A percentile compares a stretch with the other conserved stretches of the same genome.
phyloP scores from a whole-genome alignment of 345 rosid genomes.

The Bruguiera gymnorhiza region DNA sequence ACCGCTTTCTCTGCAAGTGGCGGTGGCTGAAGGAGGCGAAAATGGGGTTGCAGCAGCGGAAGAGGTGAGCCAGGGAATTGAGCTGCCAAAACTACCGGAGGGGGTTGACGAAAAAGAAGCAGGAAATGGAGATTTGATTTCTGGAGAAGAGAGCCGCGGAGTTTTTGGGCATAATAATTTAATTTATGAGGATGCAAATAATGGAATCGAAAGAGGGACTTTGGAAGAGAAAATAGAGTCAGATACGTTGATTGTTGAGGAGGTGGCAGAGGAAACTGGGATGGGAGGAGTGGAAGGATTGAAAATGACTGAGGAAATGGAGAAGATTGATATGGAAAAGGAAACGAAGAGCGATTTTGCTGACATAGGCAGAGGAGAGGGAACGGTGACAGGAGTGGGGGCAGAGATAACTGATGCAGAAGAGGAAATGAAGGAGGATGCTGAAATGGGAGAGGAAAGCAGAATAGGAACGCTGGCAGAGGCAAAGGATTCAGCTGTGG shows the following conservation, averaged over 20 bases:
- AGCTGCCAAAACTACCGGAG: too few species aligned
- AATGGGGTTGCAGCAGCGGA: constrained; percentile 12
- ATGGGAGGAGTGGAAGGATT: constrained; percentile 14
- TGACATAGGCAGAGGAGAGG: not conserved
- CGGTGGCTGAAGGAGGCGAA: constrained; percentile 16
- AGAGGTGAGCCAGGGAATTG: not conserved
- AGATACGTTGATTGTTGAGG: not conserved
- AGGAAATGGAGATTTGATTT: constrained; percentile 3
- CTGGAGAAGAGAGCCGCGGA: constrained; percentile 13
- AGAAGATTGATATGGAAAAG: not conserved
- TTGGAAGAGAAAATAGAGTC: constrained; percentile 16
- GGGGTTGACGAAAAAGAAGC: constrained; percentile 3
- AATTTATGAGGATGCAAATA: not conserved
- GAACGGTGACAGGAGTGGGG: not conserved
- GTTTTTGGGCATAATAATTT: not conserved
- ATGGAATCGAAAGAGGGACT: not conserved
- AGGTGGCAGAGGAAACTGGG: constrained; percentile 24
- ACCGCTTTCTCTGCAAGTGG: constrained; percentile 2
- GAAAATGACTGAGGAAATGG: not conserved
- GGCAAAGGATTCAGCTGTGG: not conserved
- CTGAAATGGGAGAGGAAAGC: not conserved
- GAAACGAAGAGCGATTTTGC: not conserved
- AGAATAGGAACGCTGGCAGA: not conserved
- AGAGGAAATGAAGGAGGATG: not conserved
- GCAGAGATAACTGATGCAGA: not conserved